These are phyloP conservation scores for Gymnopilus junonius DNA, from an alignment of 768 basidiomycete genomes.

Conservation along the genomic window DNA sequence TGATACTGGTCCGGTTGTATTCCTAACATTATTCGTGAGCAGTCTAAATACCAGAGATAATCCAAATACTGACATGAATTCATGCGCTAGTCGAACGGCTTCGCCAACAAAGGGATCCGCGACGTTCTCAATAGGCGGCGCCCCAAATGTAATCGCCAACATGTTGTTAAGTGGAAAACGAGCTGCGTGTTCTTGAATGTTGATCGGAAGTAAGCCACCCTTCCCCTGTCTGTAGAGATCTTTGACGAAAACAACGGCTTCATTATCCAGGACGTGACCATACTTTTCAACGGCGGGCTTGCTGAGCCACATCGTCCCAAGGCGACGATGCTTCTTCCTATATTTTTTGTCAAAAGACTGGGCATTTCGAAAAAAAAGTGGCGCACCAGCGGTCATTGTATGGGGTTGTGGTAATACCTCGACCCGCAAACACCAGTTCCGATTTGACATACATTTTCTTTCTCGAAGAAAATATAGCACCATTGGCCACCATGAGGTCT, in stretches of 20 bases:
- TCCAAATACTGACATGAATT: conserved; percentile 44
- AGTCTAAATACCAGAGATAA: not conserved
- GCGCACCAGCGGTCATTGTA: conserved; percentile 48
- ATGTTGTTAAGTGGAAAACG: conserved; percentile 50
- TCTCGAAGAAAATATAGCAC: conserved; percentile 50
- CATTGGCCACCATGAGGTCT: conserved; percentile 50
- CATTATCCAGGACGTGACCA: conserved; percentile 39
- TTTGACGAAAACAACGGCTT: conserved; percentile 42
- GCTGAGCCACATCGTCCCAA: conserved; percentile 38
- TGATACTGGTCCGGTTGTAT: conserved; percentile 47
- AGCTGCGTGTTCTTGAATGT: conserved; percentile 43
- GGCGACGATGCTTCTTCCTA: conserved; percentile 47
- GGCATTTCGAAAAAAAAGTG: not conserved
- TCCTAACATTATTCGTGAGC: conserved; percentile 23
- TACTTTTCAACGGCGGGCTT: conserved; percentile 39
- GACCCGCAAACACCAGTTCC: conserved; percentile 45
- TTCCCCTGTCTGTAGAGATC: conserved; percentile 38
- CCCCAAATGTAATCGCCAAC: conserved; percentile 46
- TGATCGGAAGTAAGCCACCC: conserved; percentile 36
- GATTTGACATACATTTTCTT: conserved; percentile 50
- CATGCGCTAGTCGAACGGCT: conserved; percentile 41
- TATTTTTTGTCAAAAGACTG: not conserved
- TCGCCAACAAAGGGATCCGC: conserved; percentile 40
- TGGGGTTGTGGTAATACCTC: conserved; percentile 47
- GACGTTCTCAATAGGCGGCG: conserved; percentile 39